A percentile compares a stretch with the other conserved stretches of the same genome.
Conservation (phyloP, 2,329 filamentous ascomycete species). For the Myriosclerotinia scirpicola region DNA sequence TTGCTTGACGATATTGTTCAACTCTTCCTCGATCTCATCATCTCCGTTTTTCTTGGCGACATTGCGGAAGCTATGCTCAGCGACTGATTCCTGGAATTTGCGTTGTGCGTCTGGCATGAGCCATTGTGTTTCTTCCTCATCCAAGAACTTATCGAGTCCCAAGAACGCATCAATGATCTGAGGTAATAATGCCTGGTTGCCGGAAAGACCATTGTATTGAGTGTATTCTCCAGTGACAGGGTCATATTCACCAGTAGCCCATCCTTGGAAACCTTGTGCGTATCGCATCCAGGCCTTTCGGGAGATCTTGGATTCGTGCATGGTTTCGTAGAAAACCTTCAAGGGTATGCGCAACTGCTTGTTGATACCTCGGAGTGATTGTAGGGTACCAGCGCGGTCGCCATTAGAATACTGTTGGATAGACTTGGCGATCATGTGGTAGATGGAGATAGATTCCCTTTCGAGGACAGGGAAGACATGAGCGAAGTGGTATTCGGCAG, state of each 20-base stretch:
- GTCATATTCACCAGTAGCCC: slow-evolving; percentile 39
- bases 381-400: slow-evolving; percentile 10
- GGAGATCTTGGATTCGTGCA: slow-evolving; percentile 38
- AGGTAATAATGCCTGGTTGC: slow-evolving; percentile 43
- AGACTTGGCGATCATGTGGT: slow-evolving; percentile 16
- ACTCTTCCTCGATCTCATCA: slow-evolving; percentile 31
- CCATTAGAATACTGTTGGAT: slow-evolving; percentile 19
- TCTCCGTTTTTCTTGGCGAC: slow-evolving; percentile 28
- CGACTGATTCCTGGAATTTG: slow-evolving; percentile 15
- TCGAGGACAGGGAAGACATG: slow-evolving; percentile 41
- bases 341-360: slow-evolving; percentile 34
- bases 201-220: slow-evolving; percentile 42
- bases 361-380: slow-evolving; percentile 20
- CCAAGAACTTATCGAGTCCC: slow-evolving; percentile 40
- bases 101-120: slow-evolving; percentile 19
- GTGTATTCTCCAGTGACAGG: slow-evolving; percentile 33
- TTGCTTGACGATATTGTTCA: slow-evolving; percentile 40
- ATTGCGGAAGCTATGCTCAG: slow-evolving; percentile 17
- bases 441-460: slow-evolving; percentile 19
- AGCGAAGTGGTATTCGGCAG: slow-evolving; percentile 40
- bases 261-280: slow-evolving; percentile 43
- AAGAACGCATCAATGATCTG: slow-evolving; percentile 43
- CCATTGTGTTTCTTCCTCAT: slow-evolving; percentile 26
- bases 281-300: slow-evolving; percentile 39
- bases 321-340: slow-evolving; percentile 36